Evolutionary conservation across 257 asterid genomes (phyloP).

Genomic region (Anisodus acutangulus): DNA sequence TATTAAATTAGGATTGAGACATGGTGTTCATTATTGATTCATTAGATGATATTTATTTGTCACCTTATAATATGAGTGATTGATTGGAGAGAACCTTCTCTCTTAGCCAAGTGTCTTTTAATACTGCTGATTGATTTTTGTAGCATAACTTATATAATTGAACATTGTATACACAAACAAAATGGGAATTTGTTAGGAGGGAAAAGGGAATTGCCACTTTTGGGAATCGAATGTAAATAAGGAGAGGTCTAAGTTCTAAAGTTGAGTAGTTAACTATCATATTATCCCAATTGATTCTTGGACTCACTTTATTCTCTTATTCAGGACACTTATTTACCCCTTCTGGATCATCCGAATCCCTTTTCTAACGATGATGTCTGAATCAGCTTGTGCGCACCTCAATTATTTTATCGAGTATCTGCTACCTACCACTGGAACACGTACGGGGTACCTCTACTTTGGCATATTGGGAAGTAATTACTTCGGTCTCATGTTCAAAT

Average conservation of each 20-base stretch:
- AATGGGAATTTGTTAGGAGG: background rate
- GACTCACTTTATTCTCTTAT: slow-evolving; percentile 20
- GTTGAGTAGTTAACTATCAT: background rate
- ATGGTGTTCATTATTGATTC: background rate
- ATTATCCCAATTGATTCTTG: background rate
- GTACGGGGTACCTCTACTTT: background rate
- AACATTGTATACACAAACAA: background rate
- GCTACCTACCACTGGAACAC: rapidly evolving
- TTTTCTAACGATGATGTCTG: background rate
- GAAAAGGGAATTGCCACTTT: background rate
- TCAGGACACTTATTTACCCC: background rate
- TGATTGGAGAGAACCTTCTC: background rate
- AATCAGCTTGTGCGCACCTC: rapidly evolving
- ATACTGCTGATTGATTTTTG: background rate
- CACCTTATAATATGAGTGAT: background rate
- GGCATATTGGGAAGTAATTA: background rate
- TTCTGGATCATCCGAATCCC: background rate
- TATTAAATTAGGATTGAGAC: background rate
- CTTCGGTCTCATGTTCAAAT: background rate
- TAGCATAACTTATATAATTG: background rate
- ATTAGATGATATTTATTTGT: background rate
- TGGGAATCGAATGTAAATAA: background rate
- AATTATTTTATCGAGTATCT: background rate
- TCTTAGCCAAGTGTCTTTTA: background rate
- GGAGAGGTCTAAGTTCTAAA: background rate